Percentiles rank a stretch among this genome's conserved stretches.
phyloP scores from a whole-genome alignment of 169 alveolate genomes.

The Eimeria tenella region DNA sequence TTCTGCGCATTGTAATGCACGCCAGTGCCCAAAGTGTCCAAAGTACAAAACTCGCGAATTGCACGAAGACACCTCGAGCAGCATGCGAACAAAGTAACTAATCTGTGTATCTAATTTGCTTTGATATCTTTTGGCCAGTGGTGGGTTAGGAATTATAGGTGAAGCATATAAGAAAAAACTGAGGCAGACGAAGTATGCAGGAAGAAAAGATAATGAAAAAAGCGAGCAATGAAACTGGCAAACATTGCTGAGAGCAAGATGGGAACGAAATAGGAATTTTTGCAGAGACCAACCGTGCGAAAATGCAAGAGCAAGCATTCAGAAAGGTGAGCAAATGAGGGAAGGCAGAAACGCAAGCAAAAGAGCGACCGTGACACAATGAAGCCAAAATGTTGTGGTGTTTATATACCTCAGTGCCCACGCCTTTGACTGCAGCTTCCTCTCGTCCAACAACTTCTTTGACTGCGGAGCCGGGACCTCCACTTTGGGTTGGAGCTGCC shows the following conservation, averaged over 20 bases:
- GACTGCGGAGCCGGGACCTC: slow-evolving; percentile 89
- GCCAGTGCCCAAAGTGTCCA: too few relatives aligned
- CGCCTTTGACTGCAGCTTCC: slow-evolving; percentile 86
- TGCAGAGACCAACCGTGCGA: neutral
- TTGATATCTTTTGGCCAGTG: too few relatives aligned
- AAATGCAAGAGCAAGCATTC: neutral
- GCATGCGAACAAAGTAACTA: too few relatives aligned
- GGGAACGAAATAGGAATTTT: neutral
- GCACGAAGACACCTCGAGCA: too few relatives aligned
- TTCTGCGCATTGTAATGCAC: too few relatives aligned
- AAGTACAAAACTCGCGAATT: too few relatives aligned
- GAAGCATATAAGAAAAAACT: neutral
- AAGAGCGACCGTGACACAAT: neutral
- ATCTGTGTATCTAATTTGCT: too few relatives aligned
- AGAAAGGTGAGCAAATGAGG: neutral
- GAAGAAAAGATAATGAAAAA: neutral
- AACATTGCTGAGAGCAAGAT: neutral
- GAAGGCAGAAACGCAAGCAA: neutral
- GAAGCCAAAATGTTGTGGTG: neutral
- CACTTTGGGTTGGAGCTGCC: slow-evolving; percentile 92
- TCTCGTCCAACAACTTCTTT: slow-evolving; percentile 83
- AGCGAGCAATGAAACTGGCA: neutral
- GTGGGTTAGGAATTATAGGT: too few relatives aligned
- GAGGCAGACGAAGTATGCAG: neutral
- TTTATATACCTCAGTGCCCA: slow-evolving; percentile 84